These are phyloP conservation scores for Petasospora rhodanensis DNA, from an alignment of 1,139 yeast species.

Conservation along the genomic window DNA sequence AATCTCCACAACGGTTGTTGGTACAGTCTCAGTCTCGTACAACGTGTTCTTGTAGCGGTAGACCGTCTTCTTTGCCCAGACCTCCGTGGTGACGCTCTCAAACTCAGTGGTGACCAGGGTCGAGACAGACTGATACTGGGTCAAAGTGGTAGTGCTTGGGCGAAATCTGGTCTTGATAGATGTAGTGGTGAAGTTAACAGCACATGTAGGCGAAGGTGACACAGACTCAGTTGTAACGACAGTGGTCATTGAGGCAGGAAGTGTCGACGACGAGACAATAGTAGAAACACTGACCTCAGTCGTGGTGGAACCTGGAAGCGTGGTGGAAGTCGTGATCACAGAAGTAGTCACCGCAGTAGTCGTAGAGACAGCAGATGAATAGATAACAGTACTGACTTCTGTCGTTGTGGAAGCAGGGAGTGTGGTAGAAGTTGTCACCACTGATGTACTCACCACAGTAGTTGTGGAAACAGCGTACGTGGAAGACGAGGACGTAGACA, in stretches of 20 bases:
- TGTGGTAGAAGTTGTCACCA: too few relatives aligned
- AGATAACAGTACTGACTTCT: neutral
- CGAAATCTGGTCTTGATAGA: conserved; percentile 17
- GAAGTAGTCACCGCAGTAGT: neutral
- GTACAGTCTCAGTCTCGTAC: conserved; percentile 12
- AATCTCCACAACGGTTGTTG: conserved; percentile 8
- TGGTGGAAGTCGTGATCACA: too few relatives aligned
- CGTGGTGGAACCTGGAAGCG: too few relatives aligned
- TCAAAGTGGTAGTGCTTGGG: conserved; percentile 14
- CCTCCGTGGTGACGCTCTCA: conserved; percentile 11
- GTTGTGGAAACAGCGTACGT: too few relatives aligned
- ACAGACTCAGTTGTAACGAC: too few relatives aligned
- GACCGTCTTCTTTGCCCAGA: conserved; percentile 16
- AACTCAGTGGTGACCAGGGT: conserved; percentile 14
- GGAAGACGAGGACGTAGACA: too few relatives aligned
- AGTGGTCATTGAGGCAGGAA: too few relatives aligned
- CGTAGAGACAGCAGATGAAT: neutral
- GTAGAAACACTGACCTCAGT: too few relatives aligned
- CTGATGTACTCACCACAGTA: neutral
- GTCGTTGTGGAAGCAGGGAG: too few relatives aligned
- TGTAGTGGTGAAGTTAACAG: conserved; percentile 11
- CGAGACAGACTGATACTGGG: conserved; percentile 15
- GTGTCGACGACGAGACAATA: too few relatives aligned
- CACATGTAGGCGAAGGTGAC: too few relatives aligned
- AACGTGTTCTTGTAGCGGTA: conserved; percentile 14